Conservation (phyloP, 495 filamentous ascomycete genomes). For the Penicillium canariense region DNA sequence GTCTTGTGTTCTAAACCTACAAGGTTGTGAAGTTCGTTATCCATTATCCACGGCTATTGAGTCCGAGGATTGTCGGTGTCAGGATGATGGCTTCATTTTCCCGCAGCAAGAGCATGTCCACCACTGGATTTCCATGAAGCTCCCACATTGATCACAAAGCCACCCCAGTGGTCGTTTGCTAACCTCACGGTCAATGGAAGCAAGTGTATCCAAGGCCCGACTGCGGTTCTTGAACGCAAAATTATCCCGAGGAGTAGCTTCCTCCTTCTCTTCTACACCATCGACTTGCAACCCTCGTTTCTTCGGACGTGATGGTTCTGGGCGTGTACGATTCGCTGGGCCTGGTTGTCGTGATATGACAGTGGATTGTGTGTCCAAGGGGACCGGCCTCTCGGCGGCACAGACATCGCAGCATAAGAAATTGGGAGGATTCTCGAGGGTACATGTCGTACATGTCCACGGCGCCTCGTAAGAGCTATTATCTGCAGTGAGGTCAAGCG, state of each 20-base stretch:
- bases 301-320: constrained; percentile 18
- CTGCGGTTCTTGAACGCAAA: constrained; percentile 38
- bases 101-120: constrained; percentile 75
- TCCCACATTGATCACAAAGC: constrained; percentile 66
- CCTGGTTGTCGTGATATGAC: constrained; percentile 5
- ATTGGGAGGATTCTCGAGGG: constrained; percentile 71
- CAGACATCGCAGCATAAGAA: constrained; percentile 80
- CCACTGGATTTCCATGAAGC: constrained; percentile 68
- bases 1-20: constrained; percentile 1
- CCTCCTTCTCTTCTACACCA: constrained; percentile 4
- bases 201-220: constrained; percentile 38
- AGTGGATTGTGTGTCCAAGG: constrained; percentile 21
- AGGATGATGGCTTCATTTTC: constrained; percentile 62
- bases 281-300: constrained; percentile 21
- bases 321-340: constrained; percentile 1
- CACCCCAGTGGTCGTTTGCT: constrained; percentile 57
- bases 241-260: constrained; percentile 14
- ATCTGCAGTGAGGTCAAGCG: constrained; percentile 21
- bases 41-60: neutral
- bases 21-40: neutral
- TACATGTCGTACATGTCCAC: constrained; percentile 81
- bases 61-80: neutral
- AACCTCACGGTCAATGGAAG: constrained; percentile 35
- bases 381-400: constrained; percentile 57
- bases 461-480: constrained; percentile 35